phyloP scores from a whole-genome alignment of 2,329 filamentous ascomycete genomes.

The Fusarium euwallaceae region DNA sequence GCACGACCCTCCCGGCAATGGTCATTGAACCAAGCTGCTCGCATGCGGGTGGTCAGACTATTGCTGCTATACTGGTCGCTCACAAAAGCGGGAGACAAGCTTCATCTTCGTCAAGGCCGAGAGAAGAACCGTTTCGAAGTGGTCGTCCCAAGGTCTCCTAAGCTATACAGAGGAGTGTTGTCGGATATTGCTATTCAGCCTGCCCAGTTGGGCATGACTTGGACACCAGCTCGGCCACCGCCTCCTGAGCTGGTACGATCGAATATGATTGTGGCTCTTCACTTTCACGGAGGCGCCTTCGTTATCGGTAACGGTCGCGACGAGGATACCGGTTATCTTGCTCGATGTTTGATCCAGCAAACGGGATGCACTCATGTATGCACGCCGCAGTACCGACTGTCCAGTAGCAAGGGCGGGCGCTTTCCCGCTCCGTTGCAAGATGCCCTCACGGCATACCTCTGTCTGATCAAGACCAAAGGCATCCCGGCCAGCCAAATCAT shows the following conservation, averaged over 20 bases:
- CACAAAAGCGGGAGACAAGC: constrained; percentile 20
- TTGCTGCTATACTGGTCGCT: constrained; percentile 41
- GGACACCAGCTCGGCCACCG: constrained; percentile 36
- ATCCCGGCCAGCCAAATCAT: constrained; percentile 37
- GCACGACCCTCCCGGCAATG: constrained; percentile 20
- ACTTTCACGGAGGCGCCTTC: constrained; percentile 39
- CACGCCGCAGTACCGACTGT: constrained; percentile 37
- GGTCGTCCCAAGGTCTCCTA: constrained; percentile 21
- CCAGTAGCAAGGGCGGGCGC: constrained; percentile 31
- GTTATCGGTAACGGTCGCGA: constrained; percentile 41
- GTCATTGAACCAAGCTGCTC: constrained; percentile 32
- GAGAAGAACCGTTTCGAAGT: constrained; percentile 41
- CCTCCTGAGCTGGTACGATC: constrained; percentile 20
- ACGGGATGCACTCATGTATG: constrained; percentile 42
- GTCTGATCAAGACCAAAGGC: constrained; percentile 14
- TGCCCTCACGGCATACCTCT: constrained; percentile 35
- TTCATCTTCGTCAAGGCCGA: constrained; percentile 12
- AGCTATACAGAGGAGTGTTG: constrained; percentile 31
- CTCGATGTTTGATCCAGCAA: constrained; percentile 21
- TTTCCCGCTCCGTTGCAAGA: constrained; percentile 40
- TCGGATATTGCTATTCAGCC: constrained; percentile 20
- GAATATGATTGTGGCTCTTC: constrained; percentile 22
- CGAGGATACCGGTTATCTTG: constrained; percentile 35
- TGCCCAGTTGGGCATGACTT: constrained; percentile 32
- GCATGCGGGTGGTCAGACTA: constrained; percentile 34